A percentile compares a stretch with the other conserved stretches of the same genome.
These are phyloP conservation scores for Choricystis sp. DNA, from an alignment of 139 green algal species.

Conservation along the genomic window DNA sequence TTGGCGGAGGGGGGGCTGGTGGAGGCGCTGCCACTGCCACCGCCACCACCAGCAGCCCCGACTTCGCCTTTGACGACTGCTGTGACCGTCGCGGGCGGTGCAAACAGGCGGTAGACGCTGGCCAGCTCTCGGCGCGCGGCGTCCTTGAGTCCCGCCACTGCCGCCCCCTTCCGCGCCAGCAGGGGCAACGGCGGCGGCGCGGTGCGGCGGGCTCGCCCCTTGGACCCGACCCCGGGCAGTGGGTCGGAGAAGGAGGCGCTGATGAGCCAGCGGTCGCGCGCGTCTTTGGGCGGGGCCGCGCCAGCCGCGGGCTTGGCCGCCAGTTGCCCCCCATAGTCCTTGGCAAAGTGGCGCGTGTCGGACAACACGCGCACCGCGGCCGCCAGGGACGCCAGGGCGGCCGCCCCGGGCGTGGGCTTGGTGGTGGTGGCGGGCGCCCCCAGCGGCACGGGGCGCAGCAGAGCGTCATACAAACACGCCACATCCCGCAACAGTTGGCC, in stretches of 20 bases:
- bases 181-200: too few relatives aligned
- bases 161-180: slow-evolving; percentile 11
- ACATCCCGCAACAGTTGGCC: slow-evolving; percentile 48
- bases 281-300: background rate
- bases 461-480: slow-evolving; percentile 35
- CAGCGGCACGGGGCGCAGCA: slow-evolving; percentile 35
- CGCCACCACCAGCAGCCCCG: slow-evolving; percentile 1
- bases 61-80: slow-evolving; percentile 12
- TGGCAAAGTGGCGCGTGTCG: slow-evolving; percentile 79
- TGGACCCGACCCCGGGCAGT: too few relatives aligned
- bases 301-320: too few relatives aligned
- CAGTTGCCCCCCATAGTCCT: slow-evolving; percentile 42
- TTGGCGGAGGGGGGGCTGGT: too few relatives aligned
- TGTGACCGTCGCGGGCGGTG: slow-evolving; percentile 7
- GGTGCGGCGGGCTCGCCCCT: too few relatives aligned
- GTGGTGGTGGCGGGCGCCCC: slow-evolving; percentile 1
- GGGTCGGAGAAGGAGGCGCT: background rate
- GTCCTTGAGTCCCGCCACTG: slow-evolving; percentile 27
- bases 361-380: slow-evolving; percentile 28
- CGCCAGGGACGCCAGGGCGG: slow-evolving; percentile 1
- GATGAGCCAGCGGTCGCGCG: background rate
- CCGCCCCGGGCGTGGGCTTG: slow-evolving; percentile 1
- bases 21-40: background rate
- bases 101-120: slow-evolving; percentile 56
- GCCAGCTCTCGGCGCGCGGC: slow-evolving; percentile 22